Base-by-base conservation (phyloP, 2,329 filamentous ascomycete genomes). In the Fusarium stilboides region DNA sequence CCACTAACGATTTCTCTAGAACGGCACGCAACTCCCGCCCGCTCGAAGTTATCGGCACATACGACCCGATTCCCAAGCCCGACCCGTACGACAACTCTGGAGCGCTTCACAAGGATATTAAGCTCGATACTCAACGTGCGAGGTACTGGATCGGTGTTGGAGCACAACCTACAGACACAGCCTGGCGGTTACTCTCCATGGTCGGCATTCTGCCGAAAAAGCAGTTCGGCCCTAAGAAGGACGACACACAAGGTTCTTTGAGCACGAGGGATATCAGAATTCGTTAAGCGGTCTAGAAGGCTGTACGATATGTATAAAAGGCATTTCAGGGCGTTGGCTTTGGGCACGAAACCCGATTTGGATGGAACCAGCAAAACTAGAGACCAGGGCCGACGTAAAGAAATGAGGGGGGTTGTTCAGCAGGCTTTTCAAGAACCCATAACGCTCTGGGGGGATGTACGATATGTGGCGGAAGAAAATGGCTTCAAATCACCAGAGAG, bases 111-210 rank as follows among this genome's bases (percentile, higher is more conserved):
- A 99, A 99, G 82, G 94, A 98, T 72, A 92, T 99, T 78, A 91
- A 93, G 76, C 86, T 99, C 15, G 96, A 99, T 80, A 84, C 88
- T 9, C 84, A 88, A 70, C 86, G 96, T 63, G 92, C 95, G 59
- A 91, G 92, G 80, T 99, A 99, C 84, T 99, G 96, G 96, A 86
- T 99, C 36, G 96, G 96, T 78, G 95, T 98, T 5, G 96, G 96
- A 1, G 96, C 96, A 57, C 96, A 99, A 82, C 96, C 96, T 12
- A 94, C 92, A 67, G 93, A 98, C 72, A 90, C 93, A 5, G 93
- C 92, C 36, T 97, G 94, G 94, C 87, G 93, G 77, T 80, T 98
- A 74, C 83, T 99, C 73, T 88, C 88, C 57, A 91, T 97, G 93
- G 93, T 94, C 59, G 72, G 81, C 26, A 77, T 82, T 39, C 53